Conservation (phyloP, 148 eudicot genomes). For the Silene latifolia region DNA sequence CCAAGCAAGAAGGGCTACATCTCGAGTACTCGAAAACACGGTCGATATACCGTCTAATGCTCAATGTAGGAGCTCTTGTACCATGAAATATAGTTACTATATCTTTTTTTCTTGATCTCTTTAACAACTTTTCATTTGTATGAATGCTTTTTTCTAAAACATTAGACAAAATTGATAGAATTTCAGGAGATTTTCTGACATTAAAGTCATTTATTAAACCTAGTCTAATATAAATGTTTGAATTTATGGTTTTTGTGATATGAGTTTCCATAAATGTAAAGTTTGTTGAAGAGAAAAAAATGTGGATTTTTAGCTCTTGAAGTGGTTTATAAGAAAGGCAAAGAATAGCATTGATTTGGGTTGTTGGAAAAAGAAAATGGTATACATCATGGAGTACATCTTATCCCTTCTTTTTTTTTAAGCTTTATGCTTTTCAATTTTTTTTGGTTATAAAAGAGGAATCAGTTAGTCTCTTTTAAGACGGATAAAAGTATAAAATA, state of each 20-base stretch:
- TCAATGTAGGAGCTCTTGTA: conserved; percentile 38
- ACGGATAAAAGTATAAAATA: no score
- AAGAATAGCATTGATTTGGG: not conserved
- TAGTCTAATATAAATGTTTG: conserved; percentile 23
- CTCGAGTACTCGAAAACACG: conserved; percentile 42
- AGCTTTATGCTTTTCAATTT: conserved; percentile 26
- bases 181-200: conserved; percentile 24
- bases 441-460: not conserved
- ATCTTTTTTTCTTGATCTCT: conserved; percentile 27
- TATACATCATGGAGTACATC: conserved; percentile 9
- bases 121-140: conserved; percentile 34
- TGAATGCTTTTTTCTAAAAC: conserved; percentile 36
- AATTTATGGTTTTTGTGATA: conserved; percentile 12
- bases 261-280: conserved; percentile 28
- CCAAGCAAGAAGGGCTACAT: conserved; percentile 51
- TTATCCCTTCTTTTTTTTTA: conserved; percentile 15
- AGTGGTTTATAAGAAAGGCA: conserved; percentile 17
- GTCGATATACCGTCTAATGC: conserved; percentile 37
- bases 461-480: no score
- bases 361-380: conserved; percentile 1
- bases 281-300: not conserved
- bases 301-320: conserved; percentile 11
- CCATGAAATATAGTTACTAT: conserved; percentile 43
- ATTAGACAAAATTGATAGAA: conserved; percentile 33
- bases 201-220: conserved; percentile 12